Conservation (phyloP, 352 stramenopile genomes). For the Thraustochytrium sp. region DNA sequence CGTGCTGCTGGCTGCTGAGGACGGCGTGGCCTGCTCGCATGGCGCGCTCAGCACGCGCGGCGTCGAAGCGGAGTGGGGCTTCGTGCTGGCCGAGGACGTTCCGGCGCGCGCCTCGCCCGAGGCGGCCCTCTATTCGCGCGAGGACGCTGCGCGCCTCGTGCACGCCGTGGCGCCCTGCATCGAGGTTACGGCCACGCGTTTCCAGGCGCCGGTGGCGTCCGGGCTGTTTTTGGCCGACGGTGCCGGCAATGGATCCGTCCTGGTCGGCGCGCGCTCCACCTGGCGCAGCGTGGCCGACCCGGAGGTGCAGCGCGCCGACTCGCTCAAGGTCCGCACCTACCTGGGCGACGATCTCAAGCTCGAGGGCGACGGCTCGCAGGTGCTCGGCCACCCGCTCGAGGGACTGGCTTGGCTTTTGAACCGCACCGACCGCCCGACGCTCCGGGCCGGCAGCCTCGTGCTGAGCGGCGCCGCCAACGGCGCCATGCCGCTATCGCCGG, state of each 20-base stretch:
- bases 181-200: not conserved
- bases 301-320: not conserved
- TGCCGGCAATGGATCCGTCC: not conserved
- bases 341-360: not conserved
- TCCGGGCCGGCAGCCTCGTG: not conserved
- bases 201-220: not conserved
- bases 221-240: not conserved
- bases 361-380: not conserved
- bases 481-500: not conserved
- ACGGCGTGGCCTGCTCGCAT: not conserved
- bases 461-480: not conserved
- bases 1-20: not conserved
- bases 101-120: not conserved
- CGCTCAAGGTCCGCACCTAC: not conserved
- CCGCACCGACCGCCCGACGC: not conserved
- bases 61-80: not conserved
- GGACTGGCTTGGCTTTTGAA: not conserved
- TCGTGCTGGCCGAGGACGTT: not conserved
- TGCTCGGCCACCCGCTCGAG: conserved; percentile 3
- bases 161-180: not conserved
- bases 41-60: not conserved
- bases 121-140: not conserved
- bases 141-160: not conserved
- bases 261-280: not conserved
- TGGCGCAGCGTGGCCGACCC: not conserved